Percentiles rank a stretch among this genome's conserved stretches.
phyloP scores from a whole-genome alignment of 2,329 filamentous ascomycete species.

The Aspergillus piperis region DNA sequence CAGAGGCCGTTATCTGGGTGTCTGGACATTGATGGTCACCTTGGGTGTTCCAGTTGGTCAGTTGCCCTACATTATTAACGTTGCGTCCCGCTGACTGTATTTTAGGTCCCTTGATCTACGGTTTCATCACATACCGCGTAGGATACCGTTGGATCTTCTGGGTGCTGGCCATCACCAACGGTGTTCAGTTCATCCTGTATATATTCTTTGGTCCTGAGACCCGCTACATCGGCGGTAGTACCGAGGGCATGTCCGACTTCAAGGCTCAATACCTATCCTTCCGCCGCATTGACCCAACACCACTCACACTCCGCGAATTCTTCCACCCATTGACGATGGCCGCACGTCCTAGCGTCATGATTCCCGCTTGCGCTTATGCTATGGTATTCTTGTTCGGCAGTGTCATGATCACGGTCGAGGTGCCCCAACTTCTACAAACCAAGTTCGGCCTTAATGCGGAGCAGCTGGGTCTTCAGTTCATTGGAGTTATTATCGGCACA shows the following conservation, averaged over 20 bases:
- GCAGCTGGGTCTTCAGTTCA: constrained; percentile 61
- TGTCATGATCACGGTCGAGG: constrained; percentile 60
- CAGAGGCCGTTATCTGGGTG: constrained; percentile 56
- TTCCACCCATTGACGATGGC: constrained; percentile 53
- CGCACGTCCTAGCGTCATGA: constrained; percentile 49
- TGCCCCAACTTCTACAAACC: constrained; percentile 59
- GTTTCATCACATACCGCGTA: constrained; percentile 52
- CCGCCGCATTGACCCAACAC: constrained; percentile 56
- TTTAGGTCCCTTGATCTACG: constrained; percentile 38
- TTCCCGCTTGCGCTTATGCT: constrained; percentile 57
- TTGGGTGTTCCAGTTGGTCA: constrained; percentile 50
- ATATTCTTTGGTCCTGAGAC: constrained; percentile 59
- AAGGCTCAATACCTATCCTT: constrained; percentile 45
- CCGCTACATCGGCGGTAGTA: constrained; percentile 46
- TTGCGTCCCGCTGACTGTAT: constrained; percentile 23
- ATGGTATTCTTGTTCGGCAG: constrained; percentile 60
- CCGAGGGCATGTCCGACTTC: constrained; percentile 24
- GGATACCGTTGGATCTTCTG: constrained; percentile 63
- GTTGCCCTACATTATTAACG: not conserved
- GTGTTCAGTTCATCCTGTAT: constrained; percentile 58
- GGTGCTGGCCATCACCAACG: constrained; percentile 60
- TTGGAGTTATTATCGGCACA: constrained; percentile 60
- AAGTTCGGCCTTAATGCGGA: constrained; percentile 61
- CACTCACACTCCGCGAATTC: constrained; percentile 53
- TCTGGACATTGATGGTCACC: constrained; percentile 58